Evolutionary conservation across 345 rosid genomes (phyloP).

Genomic region (Euphorbia tirucalli): DNA sequence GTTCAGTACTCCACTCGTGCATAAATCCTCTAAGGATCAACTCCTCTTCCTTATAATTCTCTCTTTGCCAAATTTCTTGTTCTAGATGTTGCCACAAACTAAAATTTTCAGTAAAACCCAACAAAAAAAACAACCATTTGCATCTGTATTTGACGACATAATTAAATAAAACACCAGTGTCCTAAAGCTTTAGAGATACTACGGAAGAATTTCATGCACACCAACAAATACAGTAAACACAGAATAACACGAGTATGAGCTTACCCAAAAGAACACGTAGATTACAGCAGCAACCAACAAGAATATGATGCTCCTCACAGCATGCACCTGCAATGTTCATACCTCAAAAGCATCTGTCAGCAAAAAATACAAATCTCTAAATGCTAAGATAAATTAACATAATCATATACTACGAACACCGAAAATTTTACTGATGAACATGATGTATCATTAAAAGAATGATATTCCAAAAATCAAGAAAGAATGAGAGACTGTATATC

Average conservation of each 20-base stretch:
- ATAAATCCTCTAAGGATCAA: no score
- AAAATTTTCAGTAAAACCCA: neutral
- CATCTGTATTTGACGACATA: neutral
- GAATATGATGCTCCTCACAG: slow-evolving; percentile 6
- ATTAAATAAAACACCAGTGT: neutral
- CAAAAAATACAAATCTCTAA: slow-evolving; percentile 7
- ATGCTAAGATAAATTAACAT: neutral
- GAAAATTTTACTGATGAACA: slow-evolving; percentile 5
- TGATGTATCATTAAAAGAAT: slow-evolving; percentile 15
- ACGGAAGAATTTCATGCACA: neutral
- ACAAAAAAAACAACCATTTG: no score
- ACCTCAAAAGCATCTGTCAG: slow-evolving; percentile 24
- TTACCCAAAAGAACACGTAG: neutral
- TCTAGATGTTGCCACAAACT: neutral
- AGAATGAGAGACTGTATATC: slow-evolving; percentile 19
- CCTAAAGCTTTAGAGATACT: neutral
- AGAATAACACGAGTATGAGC: neutral
- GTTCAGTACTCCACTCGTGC: no score
- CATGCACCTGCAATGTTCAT: slow-evolving; percentile 39
- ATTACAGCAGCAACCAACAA: slow-evolving; percentile 1
- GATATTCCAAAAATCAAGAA: slow-evolving; percentile 7
- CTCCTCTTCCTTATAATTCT: no score
- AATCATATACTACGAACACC: slow-evolving; percentile 1
- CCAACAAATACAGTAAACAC: neutral
- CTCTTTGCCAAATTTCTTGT: neutral